Base-by-base conservation (phyloP, 2,329 filamentous ascomycete genomes). In the Ophiostoma ips region DNA sequence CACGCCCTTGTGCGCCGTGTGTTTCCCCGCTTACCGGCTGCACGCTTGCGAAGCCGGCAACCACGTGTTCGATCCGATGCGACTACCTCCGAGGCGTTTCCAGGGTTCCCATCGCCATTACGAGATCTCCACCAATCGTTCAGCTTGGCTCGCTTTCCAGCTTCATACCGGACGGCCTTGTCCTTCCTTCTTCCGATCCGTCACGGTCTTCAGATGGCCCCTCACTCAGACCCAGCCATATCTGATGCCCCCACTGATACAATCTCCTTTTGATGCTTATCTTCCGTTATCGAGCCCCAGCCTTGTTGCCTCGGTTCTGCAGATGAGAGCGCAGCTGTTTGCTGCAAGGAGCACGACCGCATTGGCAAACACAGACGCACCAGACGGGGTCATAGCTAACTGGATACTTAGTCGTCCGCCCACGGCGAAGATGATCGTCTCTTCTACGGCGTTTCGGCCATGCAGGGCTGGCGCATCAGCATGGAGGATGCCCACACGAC, bases 381-480 rank as follows among this genome's bases (percentile, higher is more conserved):
- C 21, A 28, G n/a, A n/a, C n/a, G n/a, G n/a, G n/a, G 8, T 9
- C 15, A 16, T 30, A 3, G 15, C 24, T 43, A 43, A 43, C 35
- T 54, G 44, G 15, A 19, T 13, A 2, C 58, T 52, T 64, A 96
- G 92, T 75, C 81, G 70, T 98, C 92, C 62, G 82, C 84, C 66
- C 81, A 81, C 64, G 89, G 89, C 69, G 82, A 87, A 71, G 89
- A 96, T 85, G 88, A 94, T 58, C 83, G 87, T 64, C 81, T 95
- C 64, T 70, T 92, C 64, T 98, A 86, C 68, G 92, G 92, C 64
- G 81, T 96, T 58, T 98, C 92, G 58, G 88, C 88, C 69, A 98
- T 98, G 92, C 92, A 98, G 71, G 92, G 92, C 73, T 98, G 92
- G 92, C 85, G 92, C 71, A 96, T 98, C 71, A 95, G 87, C 73